phyloP scores from a whole-genome alignment of 345 rosid species.

The Syzygium jambos region DNA sequence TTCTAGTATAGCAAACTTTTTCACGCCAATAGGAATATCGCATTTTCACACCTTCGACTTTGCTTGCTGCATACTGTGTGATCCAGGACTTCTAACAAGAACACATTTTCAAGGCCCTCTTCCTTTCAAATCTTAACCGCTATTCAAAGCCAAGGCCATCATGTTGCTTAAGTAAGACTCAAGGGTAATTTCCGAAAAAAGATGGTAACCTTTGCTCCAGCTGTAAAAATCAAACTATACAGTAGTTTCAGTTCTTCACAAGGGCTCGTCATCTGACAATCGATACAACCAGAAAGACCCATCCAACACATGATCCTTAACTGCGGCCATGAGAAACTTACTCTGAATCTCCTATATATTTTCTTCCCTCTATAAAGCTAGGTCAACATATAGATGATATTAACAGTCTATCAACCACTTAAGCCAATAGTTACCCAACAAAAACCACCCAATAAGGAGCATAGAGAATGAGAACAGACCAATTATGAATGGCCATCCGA shows the following conservation, averaged over 20 bases:
- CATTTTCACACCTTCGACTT: not conserved
- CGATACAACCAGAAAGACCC: not conserved
- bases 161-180: not conserved
- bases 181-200: not conserved
- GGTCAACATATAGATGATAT: not conserved
- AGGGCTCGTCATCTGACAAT: not conserved
- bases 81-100: not conserved
- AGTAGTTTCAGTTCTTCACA: not conserved
- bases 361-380: not conserved
- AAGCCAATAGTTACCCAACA: conserved; percentile 55
- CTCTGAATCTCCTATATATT: not conserved
- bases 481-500: conserved; percentile 79
- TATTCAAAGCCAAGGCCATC: not conserved
- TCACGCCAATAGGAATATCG: not conserved
- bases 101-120: not conserved
- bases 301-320: not conserved
- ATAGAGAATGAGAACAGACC: conserved; percentile 58
- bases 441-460: conserved; percentile 64
- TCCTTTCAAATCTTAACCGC: not conserved
- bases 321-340: not conserved
- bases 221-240: not conserved
- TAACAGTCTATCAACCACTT: conserved; percentile 50
- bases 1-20: not conserved
- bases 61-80: not conserved
- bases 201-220: not conserved